These are phyloP conservation scores for Nitzschia palea DNA, from an alignment of 108 stramenopile genomes.

Conservation along the genomic window DNA sequence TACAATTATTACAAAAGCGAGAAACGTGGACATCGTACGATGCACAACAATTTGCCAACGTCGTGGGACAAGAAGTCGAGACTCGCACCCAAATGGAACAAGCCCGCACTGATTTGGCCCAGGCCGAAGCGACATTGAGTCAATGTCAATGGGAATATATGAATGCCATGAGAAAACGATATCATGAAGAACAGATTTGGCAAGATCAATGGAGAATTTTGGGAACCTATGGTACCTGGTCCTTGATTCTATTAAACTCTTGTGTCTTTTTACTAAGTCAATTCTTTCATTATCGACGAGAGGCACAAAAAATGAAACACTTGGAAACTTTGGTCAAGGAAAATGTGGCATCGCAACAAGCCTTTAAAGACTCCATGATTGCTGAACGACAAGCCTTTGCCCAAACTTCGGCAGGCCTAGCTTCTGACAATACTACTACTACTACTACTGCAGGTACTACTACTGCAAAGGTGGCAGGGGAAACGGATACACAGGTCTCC, in stretches of 20 bases:
- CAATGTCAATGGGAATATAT: slow-evolving; percentile 47
- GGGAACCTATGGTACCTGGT: slow-evolving; percentile 63
- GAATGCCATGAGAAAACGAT: slow-evolving; percentile 54
- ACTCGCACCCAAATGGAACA: slow-evolving; percentile 32
- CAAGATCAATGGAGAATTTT: slow-evolving; percentile 66
- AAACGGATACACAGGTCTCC: no score
- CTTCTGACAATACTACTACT: no score
- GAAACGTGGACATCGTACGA: slow-evolving; percentile 53
- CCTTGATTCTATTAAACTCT: slow-evolving; percentile 53
- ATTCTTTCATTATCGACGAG: slow-evolving; percentile 38
- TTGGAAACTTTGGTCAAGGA: slow-evolving; percentile 25
- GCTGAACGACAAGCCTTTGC: slow-evolving; percentile 4
- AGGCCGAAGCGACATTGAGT: slow-evolving; percentile 28
- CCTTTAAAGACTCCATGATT: slow-evolving; percentile 6
- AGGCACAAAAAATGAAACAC: slow-evolving; percentile 35
- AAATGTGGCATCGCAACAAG: slow-evolving; percentile 4
- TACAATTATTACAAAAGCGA: slow-evolving; percentile 40
- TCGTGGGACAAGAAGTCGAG: slow-evolving; percentile 40
- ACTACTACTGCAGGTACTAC: no score
- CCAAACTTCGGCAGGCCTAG: not conserved
- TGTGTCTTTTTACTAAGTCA: slow-evolving; percentile 54
- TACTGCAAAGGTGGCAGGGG: no score
- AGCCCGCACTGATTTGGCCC: slow-evolving; percentile 30
- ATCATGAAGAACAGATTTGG: slow-evolving; percentile 77
- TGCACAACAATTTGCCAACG: slow-evolving; percentile 52